Evolutionary conservation across 2,329 filamentous ascomycete genomes (phyloP), one percentile per base, ranked within the genome.

Genomic region (Lasiodiplodia hormozganensis): DNA sequence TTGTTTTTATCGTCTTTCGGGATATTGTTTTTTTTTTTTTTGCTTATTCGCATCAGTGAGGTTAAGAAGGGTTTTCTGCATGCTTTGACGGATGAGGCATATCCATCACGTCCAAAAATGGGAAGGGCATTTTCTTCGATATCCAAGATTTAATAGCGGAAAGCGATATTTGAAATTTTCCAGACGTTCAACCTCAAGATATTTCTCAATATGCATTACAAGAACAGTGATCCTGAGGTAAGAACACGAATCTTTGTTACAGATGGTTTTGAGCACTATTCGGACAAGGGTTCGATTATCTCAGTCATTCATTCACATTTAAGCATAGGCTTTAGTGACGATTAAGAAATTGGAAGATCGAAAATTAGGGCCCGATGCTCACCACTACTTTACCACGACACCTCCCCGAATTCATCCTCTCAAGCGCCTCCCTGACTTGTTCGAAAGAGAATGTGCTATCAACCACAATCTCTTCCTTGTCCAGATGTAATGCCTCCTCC

Each of bases 301-400:
- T 34, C 31, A 0, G 31, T 34, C 5, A 18, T 43, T 6, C 40
- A 7, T 43, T 47, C 4, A 47, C 12, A 21, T 21, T 47, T 16
- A 47, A 21, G n/a, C 43, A 10, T 4, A 5, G 43, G n/a, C 43
- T 21, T 21, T 14, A 21, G 38, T 40, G 38, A 21, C n/a, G 43
- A 21, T 43, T 18, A 43, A 18, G 14, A 16, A 18, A 43, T 43
- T 18, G 40, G 5, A 34, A 34, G 7, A 16, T 7, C 18, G 40
- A n/a, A 18, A 18, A 16, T 57, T 18, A 38, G 21, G 34, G 11
- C 5, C 54, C 54, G 18, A 65, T 18, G 5, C 38, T 31, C 16
- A 65, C 62, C 2, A 65, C 49, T 1, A 65, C 62, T 34, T 65
- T 65, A 10, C 62, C 62, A 25, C 62, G n/a, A 31, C 62, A 65